Conservation (phyloP, 139 green algal species). For the Nannochloris sp. region DNA sequence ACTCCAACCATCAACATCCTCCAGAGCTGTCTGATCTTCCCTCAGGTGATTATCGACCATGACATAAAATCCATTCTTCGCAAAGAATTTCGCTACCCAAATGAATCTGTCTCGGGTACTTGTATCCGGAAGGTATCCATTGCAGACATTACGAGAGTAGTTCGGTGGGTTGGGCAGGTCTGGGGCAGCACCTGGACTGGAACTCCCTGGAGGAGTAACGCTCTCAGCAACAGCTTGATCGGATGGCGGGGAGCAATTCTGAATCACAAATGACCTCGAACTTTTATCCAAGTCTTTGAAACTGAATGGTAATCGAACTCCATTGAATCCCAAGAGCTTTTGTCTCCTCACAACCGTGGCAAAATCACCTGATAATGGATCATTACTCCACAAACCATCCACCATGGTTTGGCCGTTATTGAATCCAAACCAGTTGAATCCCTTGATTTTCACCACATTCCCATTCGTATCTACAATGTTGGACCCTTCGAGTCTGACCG, state of each 20-base stretch:
- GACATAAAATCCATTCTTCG: constrained; percentile 45
- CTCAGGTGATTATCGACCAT: constrained; percentile 37
- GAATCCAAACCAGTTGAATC: constrained; percentile 14
- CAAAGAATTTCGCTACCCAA: constrained; percentile 40
- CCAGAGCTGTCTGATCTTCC: constrained; percentile 10
- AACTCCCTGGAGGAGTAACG: constrained; percentile 1
- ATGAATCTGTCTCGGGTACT: constrained; percentile 23
- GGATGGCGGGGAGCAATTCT: neutral
- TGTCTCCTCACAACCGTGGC: constrained; percentile 10
- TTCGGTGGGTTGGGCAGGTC: neutral
- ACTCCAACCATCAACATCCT: constrained; percentile 2
- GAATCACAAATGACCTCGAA: neutral
- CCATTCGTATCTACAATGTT: neutral
- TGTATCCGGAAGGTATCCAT: constrained; percentile 1
- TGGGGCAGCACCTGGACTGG: neutral
- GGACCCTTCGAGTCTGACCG: neutral
- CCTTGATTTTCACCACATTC: neutral
- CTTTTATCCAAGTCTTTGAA: constrained; percentile 4
- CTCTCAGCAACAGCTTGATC: neutral
- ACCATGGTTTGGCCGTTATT: constrained; percentile 9
- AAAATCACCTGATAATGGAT: constrained; percentile 7
- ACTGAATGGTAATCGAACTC: constrained; percentile 11
- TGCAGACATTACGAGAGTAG: constrained; percentile 1
- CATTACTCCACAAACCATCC: constrained; percentile 9
- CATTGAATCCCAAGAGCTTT: constrained; percentile 17